Conservation (phyloP, 441 rosid genomes). For the Gossypium aridum region DNA sequence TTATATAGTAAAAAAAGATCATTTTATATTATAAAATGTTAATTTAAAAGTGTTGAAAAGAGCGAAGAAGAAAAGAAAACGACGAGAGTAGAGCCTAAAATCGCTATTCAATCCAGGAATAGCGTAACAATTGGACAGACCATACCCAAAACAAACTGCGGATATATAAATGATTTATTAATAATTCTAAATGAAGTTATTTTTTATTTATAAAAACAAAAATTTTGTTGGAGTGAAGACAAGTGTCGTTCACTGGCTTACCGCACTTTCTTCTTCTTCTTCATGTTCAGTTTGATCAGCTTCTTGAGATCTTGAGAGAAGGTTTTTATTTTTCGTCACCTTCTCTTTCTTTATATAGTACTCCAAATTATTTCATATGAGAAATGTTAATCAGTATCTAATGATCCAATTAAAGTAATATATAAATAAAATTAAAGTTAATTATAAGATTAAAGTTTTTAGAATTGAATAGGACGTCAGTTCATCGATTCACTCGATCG, state of each 20-base stretch:
- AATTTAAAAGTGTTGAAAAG: conserved; percentile 29
- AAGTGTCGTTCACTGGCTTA: neutral
- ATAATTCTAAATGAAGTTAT: neutral
- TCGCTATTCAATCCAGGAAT: conserved; percentile 23
- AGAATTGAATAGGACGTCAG: too few species aligned
- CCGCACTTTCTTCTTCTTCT: neutral
- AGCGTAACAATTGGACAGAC: conserved; percentile 15
- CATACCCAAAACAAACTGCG: neutral
- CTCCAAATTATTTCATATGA: neutral
- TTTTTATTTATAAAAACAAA: neutral
- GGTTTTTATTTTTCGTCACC: neutral
- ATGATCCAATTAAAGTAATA: neutral
- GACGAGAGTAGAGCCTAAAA: conserved; percentile 34
- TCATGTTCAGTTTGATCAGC: neutral
- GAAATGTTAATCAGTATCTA: neutral
- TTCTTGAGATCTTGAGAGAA: neutral
- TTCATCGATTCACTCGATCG: too few species aligned
- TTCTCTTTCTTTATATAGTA: neutral
- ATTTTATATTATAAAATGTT: neutral
- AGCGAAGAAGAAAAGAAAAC: conserved; percentile 28
- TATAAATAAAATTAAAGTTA: neutral
- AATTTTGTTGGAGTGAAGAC: conserved; percentile 14
- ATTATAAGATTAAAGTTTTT: neutral
- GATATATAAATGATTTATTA: neutral
- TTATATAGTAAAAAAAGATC: neutral